These are phyloP conservation scores for Rhizopus delemar DNA, from an alignment of 371 early-diverging fungal species.

Conservation along the genomic window DNA sequence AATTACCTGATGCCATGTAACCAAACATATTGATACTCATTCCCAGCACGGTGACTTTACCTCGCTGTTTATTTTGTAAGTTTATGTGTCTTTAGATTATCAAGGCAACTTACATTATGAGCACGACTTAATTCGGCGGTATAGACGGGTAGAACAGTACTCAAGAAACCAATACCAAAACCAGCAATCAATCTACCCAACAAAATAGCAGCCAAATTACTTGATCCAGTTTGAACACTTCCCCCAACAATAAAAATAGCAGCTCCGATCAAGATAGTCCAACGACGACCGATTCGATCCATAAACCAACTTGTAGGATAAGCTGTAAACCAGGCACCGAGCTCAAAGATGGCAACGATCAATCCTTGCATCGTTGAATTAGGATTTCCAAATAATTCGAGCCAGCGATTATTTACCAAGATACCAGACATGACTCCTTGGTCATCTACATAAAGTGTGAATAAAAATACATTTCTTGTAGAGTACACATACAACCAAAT, in stretches of 20 bases:
- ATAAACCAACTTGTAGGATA: constrained; percentile 41
- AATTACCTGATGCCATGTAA: constrained; percentile 35
- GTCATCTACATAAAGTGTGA: constrained; percentile 23
- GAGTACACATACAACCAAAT: constrained; percentile 43
- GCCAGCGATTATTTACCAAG: constrained; percentile 38
- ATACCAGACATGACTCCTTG: constrained; percentile 46
- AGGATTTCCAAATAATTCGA: constrained; percentile 29
- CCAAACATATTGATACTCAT: constrained; percentile 48
- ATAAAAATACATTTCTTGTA: neutral
- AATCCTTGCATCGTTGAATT: constrained; percentile 41
- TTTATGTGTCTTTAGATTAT: constrained; percentile 7
- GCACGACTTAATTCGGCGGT: constrained; percentile 53
- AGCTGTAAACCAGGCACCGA: constrained; percentile 48
- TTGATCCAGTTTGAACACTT: constrained; percentile 39
- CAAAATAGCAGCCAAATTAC: constrained; percentile 29
- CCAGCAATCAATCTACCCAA: constrained; percentile 51
- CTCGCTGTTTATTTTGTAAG: constrained; percentile 20
- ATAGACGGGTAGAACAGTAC: constrained; percentile 52
- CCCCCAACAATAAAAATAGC: constrained; percentile 53
- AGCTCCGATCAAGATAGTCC: constrained; percentile 50
- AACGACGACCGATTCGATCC: constrained; percentile 47
- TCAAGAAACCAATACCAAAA: constrained; percentile 52
- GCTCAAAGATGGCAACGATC: constrained; percentile 40
- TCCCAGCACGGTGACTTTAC: constrained; percentile 40
- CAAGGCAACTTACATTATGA: constrained; percentile 34